Evolutionary conservation across 2,329 filamentous ascomycete genomes (phyloP), one percentile per base, ranked within the genome.

Genomic region (Botryotinia calthae): DNA sequence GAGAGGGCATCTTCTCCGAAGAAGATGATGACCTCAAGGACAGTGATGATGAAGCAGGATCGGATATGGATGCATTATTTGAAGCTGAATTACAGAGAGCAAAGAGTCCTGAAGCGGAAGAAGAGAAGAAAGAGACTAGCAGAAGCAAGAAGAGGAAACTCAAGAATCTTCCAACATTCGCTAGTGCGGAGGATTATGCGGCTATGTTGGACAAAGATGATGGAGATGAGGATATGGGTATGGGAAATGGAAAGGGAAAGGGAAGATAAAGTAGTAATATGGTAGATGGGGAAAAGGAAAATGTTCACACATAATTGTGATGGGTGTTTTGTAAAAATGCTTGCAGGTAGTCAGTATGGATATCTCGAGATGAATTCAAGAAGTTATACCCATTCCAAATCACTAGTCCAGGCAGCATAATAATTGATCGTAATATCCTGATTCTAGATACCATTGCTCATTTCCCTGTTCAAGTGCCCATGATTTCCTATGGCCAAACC

Each of bases 141-240:
- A 87, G 86, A 78, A 87, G 89, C 81, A 93, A 92, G 84, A 91
- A 88, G 84, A 94, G 91, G 87, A 93, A 93, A 84, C 86, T 98
- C 82, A 97, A 94, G 87, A 89, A 90, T 76, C 85, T 99, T 77
- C 96, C 96, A 10, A 97, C 90, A 51, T 99, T 99, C 84, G 96
- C 97, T 31, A 97, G 93, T 46, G 92, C 88, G 46, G 96, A 98
- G 71, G 96, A 98, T 81, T 99, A 98, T 82, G 95, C 94, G 25
- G 92, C 92, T 78, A 87, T 97, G 84, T 83, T 97, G 81, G 93
- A 86, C 6, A 87, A 56, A 56, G 51, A 89, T 76, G 93, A 96
- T 69, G 89, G 90, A 75, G 90, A 90, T 74, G 80, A 81, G 67
- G 78, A 80, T 74, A 71, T 77, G 20, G 71, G 65, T 22, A 70